phyloP scores from a whole-genome alignment of 2,329 filamentous ascomycete species.

The Volutella citrinella region DNA sequence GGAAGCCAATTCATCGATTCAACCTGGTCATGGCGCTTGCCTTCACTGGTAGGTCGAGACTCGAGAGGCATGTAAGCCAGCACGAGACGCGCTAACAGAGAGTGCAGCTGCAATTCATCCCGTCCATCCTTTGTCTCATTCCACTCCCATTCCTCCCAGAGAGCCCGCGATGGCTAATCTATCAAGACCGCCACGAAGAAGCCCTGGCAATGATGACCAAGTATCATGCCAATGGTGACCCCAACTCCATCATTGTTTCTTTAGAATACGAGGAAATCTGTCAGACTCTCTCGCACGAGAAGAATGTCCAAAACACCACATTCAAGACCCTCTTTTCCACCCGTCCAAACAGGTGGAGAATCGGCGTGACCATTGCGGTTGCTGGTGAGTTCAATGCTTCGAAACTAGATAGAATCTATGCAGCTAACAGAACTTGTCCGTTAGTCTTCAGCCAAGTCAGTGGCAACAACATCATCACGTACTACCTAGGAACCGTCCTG shows the following conservation, averaged over 20 bases:
- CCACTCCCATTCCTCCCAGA: slow-evolving; percentile 5
- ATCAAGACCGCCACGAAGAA: slow-evolving; percentile 4
- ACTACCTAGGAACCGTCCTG: slow-evolving; percentile 1
- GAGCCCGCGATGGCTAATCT: slow-evolving; percentile 3
- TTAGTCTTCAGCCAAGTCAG: slow-evolving; percentile 3
- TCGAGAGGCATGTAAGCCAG: too few relatives aligned
- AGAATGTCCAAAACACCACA: background rate
- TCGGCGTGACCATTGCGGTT: slow-evolving; percentile 1
- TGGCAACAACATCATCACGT: slow-evolving; percentile 3
- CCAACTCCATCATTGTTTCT: background rate
- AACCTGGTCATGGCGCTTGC: slow-evolving; percentile 7
- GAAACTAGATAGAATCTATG: background rate
- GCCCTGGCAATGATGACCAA: background rate
- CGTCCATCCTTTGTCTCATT: slow-evolving; percentile 1
- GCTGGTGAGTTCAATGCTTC: background rate
- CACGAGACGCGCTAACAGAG: too few relatives aligned
- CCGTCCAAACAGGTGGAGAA: slow-evolving; percentile 2
- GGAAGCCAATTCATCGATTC: slow-evolving; percentile 4
- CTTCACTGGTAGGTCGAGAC: slow-evolving; percentile 1
- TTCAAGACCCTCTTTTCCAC: slow-evolving; percentile 2
- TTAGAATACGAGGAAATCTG: slow-evolving; percentile 3
- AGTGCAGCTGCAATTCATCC: slow-evolving; percentile 3
- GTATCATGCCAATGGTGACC: slow-evolving; percentile 1
- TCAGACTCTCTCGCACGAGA: background rate
- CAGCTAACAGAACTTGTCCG: background rate